Percentiles rank a stretch among this genome's conserved stretches.
These are phyloP conservation scores for Beverwykella pulmonaria DNA, from an alignment of 495 filamentous ascomycete species.

Conservation along the genomic window DNA sequence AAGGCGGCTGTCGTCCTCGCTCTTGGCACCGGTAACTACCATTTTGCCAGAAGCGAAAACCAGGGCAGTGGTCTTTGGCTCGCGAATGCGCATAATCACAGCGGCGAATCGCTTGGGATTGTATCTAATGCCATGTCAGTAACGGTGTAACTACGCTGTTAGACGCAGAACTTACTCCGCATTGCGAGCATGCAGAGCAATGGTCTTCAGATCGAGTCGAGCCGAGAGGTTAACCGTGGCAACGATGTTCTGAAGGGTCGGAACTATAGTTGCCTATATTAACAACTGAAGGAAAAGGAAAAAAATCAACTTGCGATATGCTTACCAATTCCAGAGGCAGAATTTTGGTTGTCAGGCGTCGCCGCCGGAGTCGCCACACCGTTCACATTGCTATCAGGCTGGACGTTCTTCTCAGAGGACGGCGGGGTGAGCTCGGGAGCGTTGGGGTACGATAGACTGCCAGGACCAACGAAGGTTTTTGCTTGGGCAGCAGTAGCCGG, in stretches of 20 bases:
- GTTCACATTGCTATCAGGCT: slow-evolving; percentile 60
- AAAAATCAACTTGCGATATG: neutral
- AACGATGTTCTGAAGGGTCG: slow-evolving; percentile 99
- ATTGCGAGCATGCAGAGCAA: slow-evolving; percentile 96
- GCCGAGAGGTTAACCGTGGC: slow-evolving; percentile 99
- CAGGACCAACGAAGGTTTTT: slow-evolving; percentile 59
- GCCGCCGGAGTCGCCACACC: slow-evolving; percentile 95
- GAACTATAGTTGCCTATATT: slow-evolving; percentile 54
- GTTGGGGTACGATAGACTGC: slow-evolving; percentile 87
- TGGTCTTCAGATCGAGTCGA: slow-evolving; percentile 97
- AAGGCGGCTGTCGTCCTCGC: slow-evolving; percentile 95
- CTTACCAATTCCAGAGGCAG: slow-evolving; percentile 74
- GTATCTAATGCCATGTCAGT: slow-evolving; percentile 50
- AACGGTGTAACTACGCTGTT: slow-evolving; percentile 40
- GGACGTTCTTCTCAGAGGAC: slow-evolving; percentile 63
- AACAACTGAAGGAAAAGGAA: slow-evolving; percentile 11
- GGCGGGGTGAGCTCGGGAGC: slow-evolving; percentile 80
- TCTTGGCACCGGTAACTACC: slow-evolving; percentile 99
- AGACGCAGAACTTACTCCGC: slow-evolving; percentile 98
- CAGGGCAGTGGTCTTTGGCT: slow-evolving; percentile 95
- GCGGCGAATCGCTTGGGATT: slow-evolving; percentile 91
- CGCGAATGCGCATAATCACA: slow-evolving; percentile 99
- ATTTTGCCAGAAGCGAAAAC: slow-evolving; percentile 99
- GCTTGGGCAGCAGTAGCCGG: slow-evolving; percentile 86
- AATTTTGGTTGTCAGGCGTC: slow-evolving; percentile 77